Base-by-base conservation (phyloP, 768 basidiomycete genomes). In the Leccinum uliginosum region DNA sequence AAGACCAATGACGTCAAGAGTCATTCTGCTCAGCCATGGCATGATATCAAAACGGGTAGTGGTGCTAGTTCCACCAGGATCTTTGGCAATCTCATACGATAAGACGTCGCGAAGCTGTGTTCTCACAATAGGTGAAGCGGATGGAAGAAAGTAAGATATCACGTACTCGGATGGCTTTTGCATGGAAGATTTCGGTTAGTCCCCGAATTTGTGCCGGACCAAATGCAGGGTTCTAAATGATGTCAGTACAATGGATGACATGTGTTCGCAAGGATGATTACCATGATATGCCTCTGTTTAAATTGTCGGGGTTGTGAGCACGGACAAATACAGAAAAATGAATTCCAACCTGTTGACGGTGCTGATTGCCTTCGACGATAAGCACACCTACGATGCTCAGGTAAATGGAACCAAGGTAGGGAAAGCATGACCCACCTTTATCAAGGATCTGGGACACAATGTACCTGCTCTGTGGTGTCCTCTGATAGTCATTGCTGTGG, bases 161-260 rank as follows among this genome's bases (percentile, higher is more conserved):
- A 17, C 59, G 29, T 62, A 82, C 84, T 67, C 80, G 70, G 0
- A 78, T 60, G 0, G 85, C 72, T 65, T 85, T 86, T 9, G 78
- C 77, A 2, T 81, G 57, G 55, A 86, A 86, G n/a, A 84, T 79
- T 15, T 75, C 75, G 0, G 82, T 83, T 15, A 86, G 64, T 49
- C 80, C 80, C 4, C 84, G 74, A 40, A 86, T 77, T 61, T 85
- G 83, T 5, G 79, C 69, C 4, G 76, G 74, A 1, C 84, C 83
- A 64, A 88, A 87, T 0, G 85, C 84, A 19, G 85, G 84, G 59
- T 85, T 86, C 85, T 76, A 19, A 24, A 43, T 15, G 38, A 38
- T n/a, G 10, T 45, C 27, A 50, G 12, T 53, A 21, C n/a, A 15
- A 29, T 3, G 23, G 38, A 8, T 7, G 10, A 19, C 19, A 10